Base-by-base conservation (phyloP, 2,329 filamentous ascomycete genomes). In the Camillea tinctor region DNA sequence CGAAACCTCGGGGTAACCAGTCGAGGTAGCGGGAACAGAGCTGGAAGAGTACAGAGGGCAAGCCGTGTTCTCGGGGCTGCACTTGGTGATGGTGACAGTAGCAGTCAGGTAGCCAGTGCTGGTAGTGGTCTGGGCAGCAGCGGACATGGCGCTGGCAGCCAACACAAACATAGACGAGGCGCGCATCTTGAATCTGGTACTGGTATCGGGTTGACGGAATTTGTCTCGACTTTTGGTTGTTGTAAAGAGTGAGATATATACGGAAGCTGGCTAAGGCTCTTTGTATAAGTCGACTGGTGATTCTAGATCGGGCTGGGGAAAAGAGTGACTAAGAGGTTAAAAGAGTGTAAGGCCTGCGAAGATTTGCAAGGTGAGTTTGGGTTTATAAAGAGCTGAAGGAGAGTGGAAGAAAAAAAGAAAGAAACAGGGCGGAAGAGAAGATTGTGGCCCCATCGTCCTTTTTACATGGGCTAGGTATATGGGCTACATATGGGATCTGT, bases 31-130 rank as follows among this genome's bases (percentile, higher is more conserved):
- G 58, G 36, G 52, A 36, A 50, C 61, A 15, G 66, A 65, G 61
- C 51, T 70, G 48, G 64, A 52, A 21, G 70, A 59, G 64, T 73
- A 71, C 54, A 72, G 63, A 23, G 71, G 70, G 66, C 71, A 73
- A 13, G 58, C 67, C 2, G 71, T 66, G 64, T 72, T 71, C 52
- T 64, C 65, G 23, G 69, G 61, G 59, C 65, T 66, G 68, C 70
- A 72, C 64, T 68, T 64, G 36, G 68, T 70, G 51, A 73, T 69
- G 21, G 71, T 72, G 62, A 73, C 63, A 9, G 67, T 69, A 17
- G 68, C 69, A 1, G 69, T 72, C 52, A 72, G 58, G 60, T 69
- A 70, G 23, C 64, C 60, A 3, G 70, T 73, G 59, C 64, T 69
- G 24, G 70, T 73, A 17, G 69, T 70, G 54, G 67, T 71, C 24